Percentiles rank a stretch among this genome's conserved stretches.
Evolutionary conservation across 2,329 filamentous ascomycete genomes (phyloP).

Genomic region (Taxawa tesnikishii): DNA sequence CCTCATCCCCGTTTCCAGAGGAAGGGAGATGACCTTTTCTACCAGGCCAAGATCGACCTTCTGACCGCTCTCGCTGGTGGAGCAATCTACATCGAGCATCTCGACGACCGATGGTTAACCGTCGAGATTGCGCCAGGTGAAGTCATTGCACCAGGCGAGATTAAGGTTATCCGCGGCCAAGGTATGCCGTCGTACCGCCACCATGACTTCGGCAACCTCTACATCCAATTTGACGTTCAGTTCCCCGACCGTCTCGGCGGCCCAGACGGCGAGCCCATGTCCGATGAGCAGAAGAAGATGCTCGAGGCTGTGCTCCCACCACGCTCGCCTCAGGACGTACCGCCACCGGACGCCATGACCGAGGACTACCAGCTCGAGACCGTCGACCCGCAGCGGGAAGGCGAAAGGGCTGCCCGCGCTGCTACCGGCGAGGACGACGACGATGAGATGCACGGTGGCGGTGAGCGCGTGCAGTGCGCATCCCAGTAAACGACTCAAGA

Average conservation of each 20-base stretch:
- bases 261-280: constrained; percentile 31
- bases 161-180: constrained; percentile 92
- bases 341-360: constrained; percentile 77
- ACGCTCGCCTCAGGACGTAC: constrained; percentile 49
- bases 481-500: constrained; percentile 62
- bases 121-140: constrained; percentile 90
- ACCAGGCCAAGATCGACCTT: constrained; percentile 89
- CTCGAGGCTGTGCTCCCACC: constrained; percentile 79
- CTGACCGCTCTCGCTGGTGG: constrained; percentile 90
- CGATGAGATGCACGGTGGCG: constrained; percentile 45
- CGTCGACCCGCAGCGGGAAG: constrained; percentile 54
- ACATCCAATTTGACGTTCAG: constrained; percentile 95
- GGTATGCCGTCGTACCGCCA: constrained; percentile 95
- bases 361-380: constrained; percentile 83
- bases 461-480: constrained; percentile 74
- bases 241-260: constrained; percentile 55
- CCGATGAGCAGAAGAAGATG: constrained; percentile 59
- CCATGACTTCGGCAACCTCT: constrained; percentile 91
- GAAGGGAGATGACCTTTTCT: constrained; percentile 92
- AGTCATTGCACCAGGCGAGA: constrained; percentile 76
- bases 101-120: constrained; percentile 93
- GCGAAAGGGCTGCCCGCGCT: constrained; percentile 46
- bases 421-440: constrained; percentile 53
- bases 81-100: constrained; percentile 83
- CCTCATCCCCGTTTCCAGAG: constrained; percentile 91